Evolutionary conservation across 2,329 filamentous ascomycete species (phyloP).

Genomic region (Neopestalotiopsis clavispora): DNA sequence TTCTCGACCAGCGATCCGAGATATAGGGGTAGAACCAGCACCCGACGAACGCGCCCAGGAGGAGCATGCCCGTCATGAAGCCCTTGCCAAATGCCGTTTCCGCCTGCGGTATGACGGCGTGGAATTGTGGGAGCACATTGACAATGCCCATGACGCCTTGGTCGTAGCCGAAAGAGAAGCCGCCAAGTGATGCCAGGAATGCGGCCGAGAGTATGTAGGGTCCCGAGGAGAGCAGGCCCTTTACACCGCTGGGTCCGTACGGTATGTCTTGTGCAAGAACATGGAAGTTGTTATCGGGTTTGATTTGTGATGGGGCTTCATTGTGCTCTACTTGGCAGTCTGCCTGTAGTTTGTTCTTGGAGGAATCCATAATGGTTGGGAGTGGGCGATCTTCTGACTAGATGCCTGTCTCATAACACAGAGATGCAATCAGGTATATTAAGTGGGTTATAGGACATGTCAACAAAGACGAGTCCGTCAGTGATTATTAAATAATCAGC

Average conservation of each 20-base stretch:
- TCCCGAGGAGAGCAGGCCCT: neutral
- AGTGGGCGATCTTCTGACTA: neutral
- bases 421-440: neutral
- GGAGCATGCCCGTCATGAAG: slow-evolving; percentile 48
- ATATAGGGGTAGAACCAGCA: slow-evolving; percentile 40
- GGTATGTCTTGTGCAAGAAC: neutral
- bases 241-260: slow-evolving; percentile 6
- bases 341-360: neutral
- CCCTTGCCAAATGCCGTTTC: slow-evolving; percentile 41
- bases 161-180: slow-evolving; percentile 52
- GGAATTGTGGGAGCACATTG: slow-evolving; percentile 50
- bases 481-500: neutral
- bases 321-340: slow-evolving; percentile 11
- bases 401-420: neutral
- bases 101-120: slow-evolving; percentile 40
- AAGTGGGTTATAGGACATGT: neutral
- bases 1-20: slow-evolving; percentile 47
- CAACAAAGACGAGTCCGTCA: neutral
- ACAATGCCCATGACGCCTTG: slow-evolving; percentile 45
- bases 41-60: slow-evolving; percentile 44
- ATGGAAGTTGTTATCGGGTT: neutral
- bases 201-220: slow-evolving; percentile 48
- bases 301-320: neutral
- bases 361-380: neutral
- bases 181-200: slow-evolving; percentile 46